phyloP scores from a whole-genome alignment of 768 basidiomycete species.

The Naganishia randhawae region DNA sequence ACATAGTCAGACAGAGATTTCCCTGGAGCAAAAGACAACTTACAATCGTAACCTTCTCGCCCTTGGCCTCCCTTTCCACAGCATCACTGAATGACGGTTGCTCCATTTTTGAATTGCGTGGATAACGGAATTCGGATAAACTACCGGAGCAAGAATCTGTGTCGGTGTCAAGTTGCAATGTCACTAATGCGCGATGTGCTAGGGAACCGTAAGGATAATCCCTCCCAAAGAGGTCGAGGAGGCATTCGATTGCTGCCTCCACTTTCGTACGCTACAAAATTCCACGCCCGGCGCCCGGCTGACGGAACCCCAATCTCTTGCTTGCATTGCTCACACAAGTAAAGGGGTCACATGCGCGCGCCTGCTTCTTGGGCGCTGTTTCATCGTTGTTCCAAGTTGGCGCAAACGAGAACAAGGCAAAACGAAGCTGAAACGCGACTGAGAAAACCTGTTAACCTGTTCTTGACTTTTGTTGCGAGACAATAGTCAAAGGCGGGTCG shows the following conservation, averaged over 20 bases:
- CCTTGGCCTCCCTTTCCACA: slow-evolving; percentile 7
- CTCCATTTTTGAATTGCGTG: not conserved
- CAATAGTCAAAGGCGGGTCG: not conserved
- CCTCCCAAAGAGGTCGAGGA: not conserved
- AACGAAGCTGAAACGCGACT: slow-evolving; percentile 1
- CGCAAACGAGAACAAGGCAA: not conserved
- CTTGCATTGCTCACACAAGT: too few relatives aligned
- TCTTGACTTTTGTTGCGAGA: not conserved
- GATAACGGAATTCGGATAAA: too few relatives aligned
- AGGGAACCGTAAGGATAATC: too few relatives aligned
- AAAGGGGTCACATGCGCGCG: not conserved
- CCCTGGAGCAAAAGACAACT: slow-evolving; percentile 23
- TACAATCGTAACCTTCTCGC: slow-evolving; percentile 48
- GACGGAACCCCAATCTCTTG: not conserved
- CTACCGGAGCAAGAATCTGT: not conserved
- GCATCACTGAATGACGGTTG: slow-evolving; percentile 21
- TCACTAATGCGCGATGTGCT: too few relatives aligned
- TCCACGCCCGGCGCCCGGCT: slow-evolving; percentile 4
- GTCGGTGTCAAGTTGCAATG: not conserved
- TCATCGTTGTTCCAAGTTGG: not conserved
- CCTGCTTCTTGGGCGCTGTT: not conserved
- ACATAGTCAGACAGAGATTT: not conserved
- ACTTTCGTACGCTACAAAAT: slow-evolving; percentile 9
- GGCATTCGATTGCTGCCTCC: slow-evolving; percentile 14
- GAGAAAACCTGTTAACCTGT: not conserved